Conservation (phyloP, 2,329 filamentous ascomycete genomes). For the Talaromyces amestolkiae region DNA sequence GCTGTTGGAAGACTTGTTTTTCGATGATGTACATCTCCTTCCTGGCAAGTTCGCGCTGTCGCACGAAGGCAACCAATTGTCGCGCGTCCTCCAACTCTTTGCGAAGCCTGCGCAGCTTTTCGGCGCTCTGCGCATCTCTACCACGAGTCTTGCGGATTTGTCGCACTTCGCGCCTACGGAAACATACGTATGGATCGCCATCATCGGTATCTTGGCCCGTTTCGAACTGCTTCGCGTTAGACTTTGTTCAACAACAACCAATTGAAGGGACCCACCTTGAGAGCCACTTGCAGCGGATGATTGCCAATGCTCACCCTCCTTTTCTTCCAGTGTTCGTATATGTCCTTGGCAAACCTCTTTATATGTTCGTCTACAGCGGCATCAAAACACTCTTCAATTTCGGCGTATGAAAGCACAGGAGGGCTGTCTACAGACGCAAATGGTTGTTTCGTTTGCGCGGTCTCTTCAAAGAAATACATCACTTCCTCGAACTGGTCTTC, state of each 20-base stretch:
- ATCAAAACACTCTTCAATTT: slow-evolving; percentile 69
- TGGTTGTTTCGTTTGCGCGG: slow-evolving; percentile 76
- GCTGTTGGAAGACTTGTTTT: slow-evolving; percentile 76
- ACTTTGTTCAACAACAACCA: not conserved
- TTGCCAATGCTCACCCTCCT: slow-evolving; percentile 67
- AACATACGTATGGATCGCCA: slow-evolving; percentile 95
- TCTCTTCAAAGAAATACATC: slow-evolving; percentile 93
- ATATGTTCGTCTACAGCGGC: slow-evolving; percentile 55
- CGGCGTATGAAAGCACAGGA: slow-evolving; percentile 69
- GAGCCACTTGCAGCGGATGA: slow-evolving; percentile 67
- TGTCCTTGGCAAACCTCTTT: slow-evolving; percentile 65
- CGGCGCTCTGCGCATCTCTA: slow-evolving; percentile 87
- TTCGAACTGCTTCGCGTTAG: slow-evolving; percentile 60
- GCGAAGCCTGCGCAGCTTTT: slow-evolving; percentile 88
- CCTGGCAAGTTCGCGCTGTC: slow-evolving; percentile 75
- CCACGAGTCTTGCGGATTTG: slow-evolving; percentile 93
- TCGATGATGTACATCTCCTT: slow-evolving; percentile 74
- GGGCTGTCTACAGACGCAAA: slow-evolving; percentile 88
- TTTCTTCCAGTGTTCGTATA: slow-evolving; percentile 87
- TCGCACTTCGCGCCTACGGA: slow-evolving; percentile 88
- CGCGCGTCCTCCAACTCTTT: slow-evolving; percentile 88
- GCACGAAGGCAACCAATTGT: slow-evolving; percentile 72
- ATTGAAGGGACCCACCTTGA: slow-evolving; percentile 58
- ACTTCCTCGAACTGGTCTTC: slow-evolving; percentile 92
- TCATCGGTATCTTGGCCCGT: slow-evolving; percentile 93